Evolutionary conservation across 768 basidiomycete species (phyloP), one percentile per base, ranked within the genome.

Genomic region (Leccinellum albellum): DNA sequence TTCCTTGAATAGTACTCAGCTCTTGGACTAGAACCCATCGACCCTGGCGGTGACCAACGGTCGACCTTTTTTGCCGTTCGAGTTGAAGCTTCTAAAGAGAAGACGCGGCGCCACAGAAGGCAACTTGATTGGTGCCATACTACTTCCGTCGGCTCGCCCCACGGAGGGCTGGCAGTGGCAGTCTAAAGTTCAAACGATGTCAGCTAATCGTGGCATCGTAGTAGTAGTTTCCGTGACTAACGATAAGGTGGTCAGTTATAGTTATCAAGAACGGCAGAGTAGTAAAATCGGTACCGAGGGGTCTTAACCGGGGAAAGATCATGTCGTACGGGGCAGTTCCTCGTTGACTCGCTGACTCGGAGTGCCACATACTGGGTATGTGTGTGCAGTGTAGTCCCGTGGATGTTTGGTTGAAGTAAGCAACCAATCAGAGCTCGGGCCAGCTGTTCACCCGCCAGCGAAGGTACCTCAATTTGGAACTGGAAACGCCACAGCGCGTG

Each of bases 21-120:
- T 42, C 40, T 20, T 20, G 21, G 40, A 20, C 40, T 42, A 42
- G 24, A 35, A 37, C 0, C 31, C 23, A 15, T 50, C 48, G 28
- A 50, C 59, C 48, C 58, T 60, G 32, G 31, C 21, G 29, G n/a
- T 47, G 32, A 32, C 50, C 46, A 52, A 9, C 15, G 15, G n/a
- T 23, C 20, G 14, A 3, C 28, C 12, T 44, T 58, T 32, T 23
- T n/a, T 26, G 13, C n/a, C 20, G 6, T 42, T 14, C 29, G 24
- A 28, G 12, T 15, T 21, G 21, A 21, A 23, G 20, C 21, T 44
- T 21, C 42, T 12, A 17, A 13, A 21, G 13, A 44, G 21, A 21
- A 20, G 42, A 21, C 24, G 48, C 2, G 50, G 35, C 55, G 35
- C 58, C 58, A 49, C 57, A 28, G 48, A 50, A 60, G 3, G 17